Conservation (phyloP, 1,139 yeast genomes). For the Taphrina populina region DNA sequence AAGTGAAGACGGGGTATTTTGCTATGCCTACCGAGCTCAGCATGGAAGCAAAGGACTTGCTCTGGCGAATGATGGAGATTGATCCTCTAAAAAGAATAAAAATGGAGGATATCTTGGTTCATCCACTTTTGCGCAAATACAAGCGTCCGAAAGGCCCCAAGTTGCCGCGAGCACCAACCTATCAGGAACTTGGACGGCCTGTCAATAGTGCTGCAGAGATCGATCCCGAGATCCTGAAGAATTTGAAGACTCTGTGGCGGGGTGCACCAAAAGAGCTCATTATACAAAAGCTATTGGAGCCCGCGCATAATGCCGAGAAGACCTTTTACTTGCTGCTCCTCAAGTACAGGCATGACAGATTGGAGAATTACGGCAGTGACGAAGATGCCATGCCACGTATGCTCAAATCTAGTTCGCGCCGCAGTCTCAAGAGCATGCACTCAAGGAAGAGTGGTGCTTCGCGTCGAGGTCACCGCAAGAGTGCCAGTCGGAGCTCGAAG, state of each 20-base stretch:
- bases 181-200: slow-evolving; percentile 45
- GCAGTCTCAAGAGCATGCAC: slow-evolving; percentile 18
- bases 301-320: slow-evolving; percentile 74
- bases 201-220: slow-evolving; percentile 58
- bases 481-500: slow-evolving; percentile 18
- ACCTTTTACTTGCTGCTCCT: slow-evolving; percentile 79
- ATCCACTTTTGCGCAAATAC: slow-evolving; percentile 78
- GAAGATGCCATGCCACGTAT: slow-evolving; percentile 12
- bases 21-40: slow-evolving; percentile 79
- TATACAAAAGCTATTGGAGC: slow-evolving; percentile 58
- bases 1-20: slow-evolving; percentile 87
- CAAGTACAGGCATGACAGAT: slow-evolving; percentile 80
- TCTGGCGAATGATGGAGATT: slow-evolving; percentile 74
- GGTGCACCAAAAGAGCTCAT: slow-evolving; percentile 69
- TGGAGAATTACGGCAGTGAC: slow-evolving; percentile 39
- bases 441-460: slow-evolving; percentile 30
- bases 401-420: slow-evolving; percentile 26
- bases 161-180: slow-evolving; percentile 37
- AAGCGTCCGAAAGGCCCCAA: slow-evolving; percentile 39
- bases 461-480: slow-evolving; percentile 26
- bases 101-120: slow-evolving; percentile 68
- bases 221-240: slow-evolving; percentile 79
- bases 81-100: slow-evolving; percentile 76
- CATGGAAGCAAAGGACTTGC: slow-evolving; percentile 80
- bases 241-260: slow-evolving; percentile 85